A percentile compares a stretch with the other conserved stretches of the same genome.
phyloP scores from a whole-genome alignment of 208 protist genomes.

The Wallacemonas sp. region DNA sequence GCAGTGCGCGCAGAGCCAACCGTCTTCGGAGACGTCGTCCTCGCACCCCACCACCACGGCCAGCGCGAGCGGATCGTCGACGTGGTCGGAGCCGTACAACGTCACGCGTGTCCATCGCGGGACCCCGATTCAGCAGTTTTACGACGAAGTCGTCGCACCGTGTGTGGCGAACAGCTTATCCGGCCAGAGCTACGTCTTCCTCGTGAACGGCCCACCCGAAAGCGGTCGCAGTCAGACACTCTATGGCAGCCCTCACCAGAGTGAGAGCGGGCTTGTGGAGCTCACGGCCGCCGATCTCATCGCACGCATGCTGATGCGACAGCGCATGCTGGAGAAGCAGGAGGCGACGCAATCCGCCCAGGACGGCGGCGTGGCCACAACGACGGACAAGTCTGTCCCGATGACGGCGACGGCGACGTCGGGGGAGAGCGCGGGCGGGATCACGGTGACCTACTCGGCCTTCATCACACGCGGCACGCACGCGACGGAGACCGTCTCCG shows the following conservation, averaged over 20 bases:
- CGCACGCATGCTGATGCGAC: slow-evolving; percentile 36
- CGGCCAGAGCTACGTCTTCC: slow-evolving; percentile 85
- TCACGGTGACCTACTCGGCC: slow-evolving; percentile 77
- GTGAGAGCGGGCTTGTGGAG: slow-evolving; percentile 79
- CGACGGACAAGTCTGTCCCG: neutral
- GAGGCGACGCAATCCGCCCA: neutral
- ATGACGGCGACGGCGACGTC: neutral
- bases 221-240: slow-evolving; percentile 87
- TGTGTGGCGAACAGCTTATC: slow-evolving; percentile 77
- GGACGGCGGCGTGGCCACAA: neutral
- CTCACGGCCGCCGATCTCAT: slow-evolving; percentile 75
- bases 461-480: slow-evolving; percentile 72
- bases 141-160: slow-evolving; percentile 77
- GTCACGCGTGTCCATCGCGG: slow-evolving; percentile 83
- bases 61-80: slow-evolving; percentile 18
- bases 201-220: slow-evolving; percentile 71
- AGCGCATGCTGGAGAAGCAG: slow-evolving; percentile 13
- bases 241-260: slow-evolving; percentile 84
- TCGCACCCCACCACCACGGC: neutral
- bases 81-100: slow-evolving; percentile 64
- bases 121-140: slow-evolving; percentile 63
- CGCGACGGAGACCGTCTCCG: slow-evolving; percentile 62
- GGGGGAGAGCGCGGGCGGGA: slow-evolving; percentile 22
- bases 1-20: slow-evolving; percentile 18
- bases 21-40: slow-evolving; percentile 4